Evolutionary conservation across 352 stramenopile genomes (phyloP), one percentile per base, ranked within the genome.

Genomic region (Phytophthora pisi): DNA sequence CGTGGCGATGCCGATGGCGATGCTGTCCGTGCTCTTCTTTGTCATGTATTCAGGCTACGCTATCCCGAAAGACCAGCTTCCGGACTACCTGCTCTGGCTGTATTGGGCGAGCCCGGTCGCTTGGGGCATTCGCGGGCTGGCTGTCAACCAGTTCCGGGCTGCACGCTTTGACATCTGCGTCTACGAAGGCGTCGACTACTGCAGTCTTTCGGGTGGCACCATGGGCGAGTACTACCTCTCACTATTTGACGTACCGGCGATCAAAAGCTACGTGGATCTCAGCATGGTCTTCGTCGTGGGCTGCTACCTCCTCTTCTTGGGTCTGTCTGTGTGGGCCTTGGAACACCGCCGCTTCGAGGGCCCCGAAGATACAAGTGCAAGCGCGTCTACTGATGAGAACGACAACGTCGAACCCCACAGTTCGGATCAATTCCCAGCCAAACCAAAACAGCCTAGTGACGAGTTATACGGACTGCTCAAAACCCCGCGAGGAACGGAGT

Each of bases 1-100:
- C 28, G 68, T 86, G 30, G 65, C 65, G 5, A 78, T 85, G 57
- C 74, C 77, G 6, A 49, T 90, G 40, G 66, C 79, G 1, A 81
- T 84, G 64, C 16, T 89, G 8, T 79, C 66, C 5, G 68, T 87
- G 24, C 61, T 80, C 47, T 61, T 89, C 46, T 81, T 72, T 55
- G 64, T 83, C 2, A 68, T 89, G 61, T 89, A 84, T 42, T 74
- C 68, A 0, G 81, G 80, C 2, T 89, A 86, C 31, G 62, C 81
- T 8, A 82, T 88, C 31, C 64, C 81, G 13, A 77, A 79, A 51
- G 56, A 81, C 49, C 56, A 81, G 26, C 80, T 91, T 42, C 82
- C 81, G 4, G 49, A 81, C 53, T 81, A 78, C 23, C 57, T 80
- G 23, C 71, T 78, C 59, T 80, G 72, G 72, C 53, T 80, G 15